Conservation (phyloP, 495 filamentous ascomycete genomes). For the Talaromyces wortmannii region DNA sequence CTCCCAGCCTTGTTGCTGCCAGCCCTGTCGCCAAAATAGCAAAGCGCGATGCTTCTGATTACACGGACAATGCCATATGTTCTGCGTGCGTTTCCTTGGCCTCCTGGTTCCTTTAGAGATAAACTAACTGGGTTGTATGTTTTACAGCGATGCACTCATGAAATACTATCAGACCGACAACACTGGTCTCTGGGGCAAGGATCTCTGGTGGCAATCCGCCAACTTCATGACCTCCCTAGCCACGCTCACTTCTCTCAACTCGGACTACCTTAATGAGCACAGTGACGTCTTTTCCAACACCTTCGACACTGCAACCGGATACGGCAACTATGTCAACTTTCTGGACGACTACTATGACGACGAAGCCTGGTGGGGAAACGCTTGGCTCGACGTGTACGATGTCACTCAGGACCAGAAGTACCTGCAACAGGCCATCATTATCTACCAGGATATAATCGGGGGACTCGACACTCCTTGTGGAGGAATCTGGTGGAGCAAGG, state of each 20-base stretch:
- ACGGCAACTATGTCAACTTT: constrained; percentile 31
- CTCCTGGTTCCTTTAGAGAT: neutral
- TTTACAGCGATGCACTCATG: neutral
- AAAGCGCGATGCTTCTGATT: constrained; percentile 4
- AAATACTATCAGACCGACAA: neutral
- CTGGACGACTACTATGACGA: constrained; percentile 58
- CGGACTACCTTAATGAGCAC: neutral
- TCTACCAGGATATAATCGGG: constrained; percentile 51
- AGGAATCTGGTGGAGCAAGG: constrained; percentile 63
- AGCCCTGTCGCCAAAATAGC: neutral
- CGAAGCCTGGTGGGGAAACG: constrained; percentile 63
- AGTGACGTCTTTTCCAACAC: constrained; percentile 25
- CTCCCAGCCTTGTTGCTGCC: neutral
- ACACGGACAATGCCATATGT: constrained; percentile 1
- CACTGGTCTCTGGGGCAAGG: constrained; percentile 1
- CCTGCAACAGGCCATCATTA: constrained; percentile 40
- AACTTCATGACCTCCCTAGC: constrained; percentile 1
- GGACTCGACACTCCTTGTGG: constrained; percentile 44
- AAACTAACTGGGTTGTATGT: neutral
- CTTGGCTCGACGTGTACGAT: constrained; percentile 50
- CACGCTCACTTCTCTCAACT: constrained; percentile 1
- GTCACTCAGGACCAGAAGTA: constrained; percentile 38
- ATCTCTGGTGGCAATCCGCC: constrained; percentile 3
- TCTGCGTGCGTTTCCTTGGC: neutral
- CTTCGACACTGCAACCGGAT: constrained; percentile 16